Evolutionary conservation across 768 basidiomycete species (phyloP).

Genomic region (Sarcodon aspratus): DNA sequence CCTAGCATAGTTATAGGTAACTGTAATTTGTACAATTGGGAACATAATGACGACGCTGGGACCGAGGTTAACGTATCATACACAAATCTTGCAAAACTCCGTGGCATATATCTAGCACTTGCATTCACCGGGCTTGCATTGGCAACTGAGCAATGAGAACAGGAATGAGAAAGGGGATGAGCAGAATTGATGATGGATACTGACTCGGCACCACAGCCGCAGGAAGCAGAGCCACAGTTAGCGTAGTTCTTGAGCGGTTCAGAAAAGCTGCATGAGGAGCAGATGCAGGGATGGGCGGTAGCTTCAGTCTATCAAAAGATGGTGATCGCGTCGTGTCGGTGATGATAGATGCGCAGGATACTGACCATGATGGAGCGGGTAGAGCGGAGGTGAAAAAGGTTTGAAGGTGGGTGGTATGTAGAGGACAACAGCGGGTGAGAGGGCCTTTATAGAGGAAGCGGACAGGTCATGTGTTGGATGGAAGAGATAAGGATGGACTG

Average conservation of each 20-base stretch:
- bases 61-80: background rate
- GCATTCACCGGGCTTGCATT: conserved; percentile 23
- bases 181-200: background rate
- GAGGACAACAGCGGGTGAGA: background rate
- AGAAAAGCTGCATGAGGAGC: background rate
- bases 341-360: background rate
- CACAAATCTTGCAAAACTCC: background rate
- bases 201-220: background rate
- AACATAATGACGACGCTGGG: too few species aligned
- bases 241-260: background rate
- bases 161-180: background rate
- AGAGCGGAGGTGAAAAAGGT: background rate
- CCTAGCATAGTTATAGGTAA: too few species aligned
- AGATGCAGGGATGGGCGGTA: background rate
- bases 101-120: conserved; percentile 13
- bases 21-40: too few species aligned
- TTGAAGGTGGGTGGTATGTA: background rate
- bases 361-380: background rate
- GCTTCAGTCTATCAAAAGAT: background rate
- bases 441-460: too few species aligned
- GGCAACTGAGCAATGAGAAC: conserved; percentile 13
- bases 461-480: too few species aligned
- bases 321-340: too few species aligned
- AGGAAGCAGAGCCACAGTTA: background rate
- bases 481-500: too few species aligned